Base-by-base conservation (phyloP, 768 basidiomycete species). In the Lactifluus echinatus region DNA sequence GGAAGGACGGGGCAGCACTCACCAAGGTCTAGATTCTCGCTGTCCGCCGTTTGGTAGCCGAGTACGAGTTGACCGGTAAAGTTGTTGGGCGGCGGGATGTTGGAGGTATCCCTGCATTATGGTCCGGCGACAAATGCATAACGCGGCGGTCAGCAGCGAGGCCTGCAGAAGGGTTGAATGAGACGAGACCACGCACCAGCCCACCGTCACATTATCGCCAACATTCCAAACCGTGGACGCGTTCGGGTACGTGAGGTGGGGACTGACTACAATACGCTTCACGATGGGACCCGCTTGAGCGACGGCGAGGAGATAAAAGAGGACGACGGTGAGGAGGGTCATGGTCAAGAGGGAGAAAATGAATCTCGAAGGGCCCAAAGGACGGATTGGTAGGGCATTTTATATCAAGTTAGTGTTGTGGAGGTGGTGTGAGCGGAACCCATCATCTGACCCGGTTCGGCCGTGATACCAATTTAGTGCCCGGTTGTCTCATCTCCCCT, bases 11-110 rank as follows among this genome's bases (percentile, higher is more conserved):
- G 29, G 10, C 8, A 28, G 31, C 4, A 67, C 79, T 59, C 58
- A 82, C 82, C 44, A 26, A 81, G 69, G 59, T 82, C 74, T 63
- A 82, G 79, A 50, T 74, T 75, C 50, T 56, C 62, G 21, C 60
- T 59, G 53, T 68, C 67, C 53, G 63, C 64, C 61, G 65, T 58
- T 54, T 63, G 11, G 59, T 71, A 71, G 12, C 82, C 82, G 21
- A 83, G 74, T 4, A 81, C 64, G 45, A 82, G 58, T 29, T 69
- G 24, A 6, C 82, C 72, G 4, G 72, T 75, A 4, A 69, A 66
- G 58, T 70, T 67, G 26, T 65, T 67, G 37, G 72, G 67, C 2
- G 19, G n/a, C 3, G 80, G 80, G 28, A 84, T 65, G 42, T 69
- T 57, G 37, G 63, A 53, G 0, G 66, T 61, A 56, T 70, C 63